Evolutionary conservation across 352 stramenopile genomes (phyloP).

Genomic region (Aphanomyces stellatus): DNA sequence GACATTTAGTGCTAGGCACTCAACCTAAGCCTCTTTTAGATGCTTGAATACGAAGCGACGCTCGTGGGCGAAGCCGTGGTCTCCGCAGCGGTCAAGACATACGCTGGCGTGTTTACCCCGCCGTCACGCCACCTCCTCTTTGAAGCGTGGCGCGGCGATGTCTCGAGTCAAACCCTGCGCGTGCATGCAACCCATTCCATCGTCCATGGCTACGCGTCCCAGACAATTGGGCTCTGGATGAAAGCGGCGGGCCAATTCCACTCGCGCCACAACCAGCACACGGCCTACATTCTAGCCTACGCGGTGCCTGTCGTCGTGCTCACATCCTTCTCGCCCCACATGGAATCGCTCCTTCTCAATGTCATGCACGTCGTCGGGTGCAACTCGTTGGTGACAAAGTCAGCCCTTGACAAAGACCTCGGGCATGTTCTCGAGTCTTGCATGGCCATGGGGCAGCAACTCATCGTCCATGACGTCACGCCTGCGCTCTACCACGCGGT

Average conservation of each 20-base stretch:
- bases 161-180: not conserved
- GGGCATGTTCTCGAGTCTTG: not conserved
- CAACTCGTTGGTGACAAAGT: not conserved
- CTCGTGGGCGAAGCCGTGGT: slow-evolving; percentile 32
- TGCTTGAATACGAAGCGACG: slow-evolving; percentile 13
- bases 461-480: slow-evolving; percentile 6
- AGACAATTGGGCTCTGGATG: not conserved
- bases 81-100: slow-evolving; percentile 32
- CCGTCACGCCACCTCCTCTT: slow-evolving; percentile 22
- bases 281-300: not conserved
- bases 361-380: not conserved
- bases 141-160: slow-evolving; percentile 16
- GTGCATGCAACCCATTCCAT: not conserved
- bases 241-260: slow-evolving; percentile 6
- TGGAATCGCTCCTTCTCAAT: slow-evolving; percentile 9
- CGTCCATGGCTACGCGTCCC: not conserved
- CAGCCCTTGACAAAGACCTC: not conserved
- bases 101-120: slow-evolving; percentile 23
- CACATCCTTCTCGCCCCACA: slow-evolving; percentile 7
- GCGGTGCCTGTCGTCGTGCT: not conserved
- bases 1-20: too few relatives aligned
- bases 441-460: not conserved
- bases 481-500: not conserved
- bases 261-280: not conserved
- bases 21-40: too few relatives aligned